phyloP scores from a whole-genome alignment of 108 stramenopile species.

The Epithemia pelagica region DNA sequence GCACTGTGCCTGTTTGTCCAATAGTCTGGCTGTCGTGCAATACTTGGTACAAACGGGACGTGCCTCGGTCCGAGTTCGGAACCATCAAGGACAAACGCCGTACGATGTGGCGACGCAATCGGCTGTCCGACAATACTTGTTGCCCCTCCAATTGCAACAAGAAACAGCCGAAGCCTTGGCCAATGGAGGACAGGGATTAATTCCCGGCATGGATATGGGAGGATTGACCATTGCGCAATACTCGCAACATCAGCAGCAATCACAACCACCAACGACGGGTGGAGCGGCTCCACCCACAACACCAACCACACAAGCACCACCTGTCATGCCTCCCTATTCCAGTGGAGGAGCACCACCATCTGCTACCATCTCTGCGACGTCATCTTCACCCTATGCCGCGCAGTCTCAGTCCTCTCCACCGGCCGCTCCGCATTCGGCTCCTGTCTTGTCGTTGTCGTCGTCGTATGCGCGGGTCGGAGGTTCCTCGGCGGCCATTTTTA shows the following conservation, averaged over 20 bases:
- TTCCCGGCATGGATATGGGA: constrained; percentile 78
- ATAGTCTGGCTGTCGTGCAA: constrained; percentile 38
- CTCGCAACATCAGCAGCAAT: constrained; percentile 10
- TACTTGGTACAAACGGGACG: constrained; percentile 50
- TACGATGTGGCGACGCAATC: constrained; percentile 72
- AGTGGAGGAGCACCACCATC: constrained; percentile 4
- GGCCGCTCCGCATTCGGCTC: constrained; percentile 5
- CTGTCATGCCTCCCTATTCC: constrained; percentile 4
- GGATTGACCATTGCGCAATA: constrained; percentile 51
- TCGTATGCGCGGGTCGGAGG: constrained; percentile 47
- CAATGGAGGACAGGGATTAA: constrained; percentile 68
- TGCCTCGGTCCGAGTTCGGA: constrained; percentile 47
- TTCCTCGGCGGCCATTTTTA: constrained; percentile 35
- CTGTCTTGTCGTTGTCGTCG: constrained; percentile 15
- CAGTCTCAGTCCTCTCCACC: constrained; percentile 3
- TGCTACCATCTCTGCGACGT: neutral
- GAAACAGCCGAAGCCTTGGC: constrained; percentile 72
- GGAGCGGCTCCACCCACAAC: constrained; percentile 5
- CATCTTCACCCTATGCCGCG: neutral
- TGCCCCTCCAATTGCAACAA: constrained; percentile 75
- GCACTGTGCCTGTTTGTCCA: constrained; percentile 58
- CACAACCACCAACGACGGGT: neutral
- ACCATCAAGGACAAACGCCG: constrained; percentile 59
- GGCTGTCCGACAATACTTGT: constrained; percentile 63
- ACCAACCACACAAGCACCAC: constrained; percentile 4